Conservation (phyloP, 176 grass and related monocot genomes). For the Carex littledalei region DNA sequence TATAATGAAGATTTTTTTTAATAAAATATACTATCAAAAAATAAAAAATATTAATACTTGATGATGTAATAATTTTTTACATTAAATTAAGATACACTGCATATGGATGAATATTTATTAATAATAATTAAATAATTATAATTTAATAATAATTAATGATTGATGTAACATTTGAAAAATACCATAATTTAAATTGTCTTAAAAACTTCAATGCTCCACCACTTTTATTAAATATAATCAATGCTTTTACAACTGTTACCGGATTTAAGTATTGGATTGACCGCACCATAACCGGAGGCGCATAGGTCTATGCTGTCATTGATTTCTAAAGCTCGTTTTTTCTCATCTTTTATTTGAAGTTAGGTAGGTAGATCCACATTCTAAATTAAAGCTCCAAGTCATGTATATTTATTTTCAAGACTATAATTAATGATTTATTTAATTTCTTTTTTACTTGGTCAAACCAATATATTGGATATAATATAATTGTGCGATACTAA, state of each 20-base stretch:
- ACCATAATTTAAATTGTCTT: too few relatives aligned
- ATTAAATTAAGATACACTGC: too few relatives aligned
- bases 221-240: too few relatives aligned
- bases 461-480: background rate
- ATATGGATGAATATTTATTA: too few relatives aligned
- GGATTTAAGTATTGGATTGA: background rate
- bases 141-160: too few relatives aligned
- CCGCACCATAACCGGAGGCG: background rate
- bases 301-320: background rate
- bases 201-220: too few relatives aligned
- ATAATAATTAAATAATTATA: too few relatives aligned
- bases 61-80: too few relatives aligned
- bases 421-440: background rate
- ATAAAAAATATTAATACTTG: too few relatives aligned
- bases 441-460: background rate
- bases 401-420: background rate
- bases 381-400: background rate
- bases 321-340: background rate
- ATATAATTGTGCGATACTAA: background rate
- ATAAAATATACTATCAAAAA: too few relatives aligned
- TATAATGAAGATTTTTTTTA: too few relatives aligned
- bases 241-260: background rate
- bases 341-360: background rate
- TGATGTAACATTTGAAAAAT: too few relatives aligned
- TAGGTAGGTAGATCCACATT: background rate